These are phyloP conservation scores for Oryza brachyantha DNA, from an alignment of 176 grass and related monocot species.

Conservation along the genomic window DNA sequence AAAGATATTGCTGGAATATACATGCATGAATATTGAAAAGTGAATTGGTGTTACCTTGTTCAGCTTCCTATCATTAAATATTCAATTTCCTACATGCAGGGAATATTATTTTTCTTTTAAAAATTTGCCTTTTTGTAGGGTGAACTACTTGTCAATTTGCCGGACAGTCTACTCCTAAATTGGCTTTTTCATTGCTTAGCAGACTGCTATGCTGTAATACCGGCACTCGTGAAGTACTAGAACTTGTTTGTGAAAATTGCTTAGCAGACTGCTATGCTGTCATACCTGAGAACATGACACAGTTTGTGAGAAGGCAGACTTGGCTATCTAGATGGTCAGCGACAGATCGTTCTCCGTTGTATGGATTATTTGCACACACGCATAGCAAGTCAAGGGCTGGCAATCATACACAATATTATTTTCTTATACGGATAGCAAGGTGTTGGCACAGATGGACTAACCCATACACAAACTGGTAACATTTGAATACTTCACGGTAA, in stretches of 20 bases:
- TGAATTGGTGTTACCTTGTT: constrained; percentile 1
- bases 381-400: constrained; percentile 16
- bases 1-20: not conserved
- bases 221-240: constrained; percentile 86
- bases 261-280: not conserved
- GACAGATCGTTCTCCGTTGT: constrained; percentile 2
- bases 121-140: constrained; percentile 49
- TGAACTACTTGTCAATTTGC: constrained; percentile 74
- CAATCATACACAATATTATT: constrained; percentile 14
- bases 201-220: constrained; percentile 80
- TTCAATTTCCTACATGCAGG: not conserved
- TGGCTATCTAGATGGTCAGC: not conserved
- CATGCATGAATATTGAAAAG: not conserved
- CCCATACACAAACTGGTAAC: constrained; percentile 25
- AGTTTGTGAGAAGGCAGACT: constrained; percentile 10
- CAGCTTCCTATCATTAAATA: not conserved
- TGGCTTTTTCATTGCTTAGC: constrained; percentile 93
- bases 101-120: constrained; percentile 28
- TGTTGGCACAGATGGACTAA: not conserved
- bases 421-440: not conserved
- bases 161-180: constrained; percentile 69
- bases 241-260: constrained; percentile 1
- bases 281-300: constrained; percentile 15
- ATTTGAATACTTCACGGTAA: not conserved
- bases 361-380: not conserved